Conservation (phyloP, 768 basidiomycete species). For the Tephrocybe rancida region DNA sequence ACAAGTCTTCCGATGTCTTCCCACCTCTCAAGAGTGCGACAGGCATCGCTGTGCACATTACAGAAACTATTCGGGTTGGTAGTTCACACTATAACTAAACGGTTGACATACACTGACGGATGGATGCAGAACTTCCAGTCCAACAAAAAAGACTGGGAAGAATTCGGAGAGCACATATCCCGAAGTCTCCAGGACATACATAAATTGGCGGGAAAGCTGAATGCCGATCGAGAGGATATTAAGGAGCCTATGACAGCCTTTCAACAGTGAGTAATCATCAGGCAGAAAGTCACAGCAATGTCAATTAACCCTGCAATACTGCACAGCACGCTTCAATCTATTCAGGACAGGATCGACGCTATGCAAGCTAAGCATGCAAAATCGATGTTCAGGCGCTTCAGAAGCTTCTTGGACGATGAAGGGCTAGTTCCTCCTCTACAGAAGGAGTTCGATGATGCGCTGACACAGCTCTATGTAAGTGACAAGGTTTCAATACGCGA, state of each 20-base stretch:
- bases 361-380: neutral
- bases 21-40: conserved; percentile 3
- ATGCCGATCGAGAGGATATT: neutral
- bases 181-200: neutral
- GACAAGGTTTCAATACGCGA: neutral
- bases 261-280: neutral
- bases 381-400: neutral
- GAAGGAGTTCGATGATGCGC: neutral
- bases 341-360: neutral
- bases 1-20: neutral
- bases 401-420: neutral
- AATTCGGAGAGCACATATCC: conserved; percentile 3
- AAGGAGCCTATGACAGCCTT: neutral
- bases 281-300: neutral
- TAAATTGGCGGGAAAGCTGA: neutral
- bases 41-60: neutral
- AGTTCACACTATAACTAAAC: neutral
- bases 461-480: neutral
- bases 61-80: neutral
- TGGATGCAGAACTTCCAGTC: neutral
- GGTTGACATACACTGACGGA: neutral
- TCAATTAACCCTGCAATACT: neutral
- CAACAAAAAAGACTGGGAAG: conserved; percentile 3
- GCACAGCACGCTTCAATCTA: neutral
- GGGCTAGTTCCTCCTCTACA: neutral